phyloP scores from a whole-genome alignment of 1,139 yeast species.

The Meyerozyma smithsonii region DNA sequence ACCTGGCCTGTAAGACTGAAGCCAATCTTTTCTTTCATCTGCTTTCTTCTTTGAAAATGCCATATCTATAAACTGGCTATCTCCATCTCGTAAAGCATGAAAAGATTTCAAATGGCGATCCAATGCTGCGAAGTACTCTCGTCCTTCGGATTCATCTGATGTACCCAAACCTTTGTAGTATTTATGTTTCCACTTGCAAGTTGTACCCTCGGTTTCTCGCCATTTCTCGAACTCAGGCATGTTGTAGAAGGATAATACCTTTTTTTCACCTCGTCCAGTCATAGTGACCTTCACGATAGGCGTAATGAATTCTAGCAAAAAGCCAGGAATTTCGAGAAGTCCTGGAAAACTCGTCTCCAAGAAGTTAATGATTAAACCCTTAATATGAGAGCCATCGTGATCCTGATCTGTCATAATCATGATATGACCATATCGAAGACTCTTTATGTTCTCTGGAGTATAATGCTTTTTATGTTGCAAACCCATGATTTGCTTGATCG shows the following conservation, averaged over 20 bases:
- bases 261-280: constrained; percentile 52
- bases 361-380: constrained; percentile 91
- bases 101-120: constrained; percentile 85
- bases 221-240: constrained; percentile 96
- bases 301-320: constrained; percentile 88
- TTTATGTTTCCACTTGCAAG: constrained; percentile 84
- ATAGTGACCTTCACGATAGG: constrained; percentile 93
- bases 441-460: constrained; percentile 53
- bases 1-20: constrained; percentile 84
- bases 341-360: constrained; percentile 95
- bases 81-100: constrained; percentile 78
- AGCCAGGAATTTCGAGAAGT: constrained; percentile 83
- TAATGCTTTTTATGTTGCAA: constrained; percentile 88
- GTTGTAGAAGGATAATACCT: constrained; percentile 73
- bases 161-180: constrained; percentile 99
- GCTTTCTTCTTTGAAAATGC: constrained; percentile 96
- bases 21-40: constrained; percentile 97
- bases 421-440: constrained; percentile 88
- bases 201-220: constrained; percentile 80
- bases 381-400: constrained; percentile 98
- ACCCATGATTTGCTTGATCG: constrained; percentile 93
- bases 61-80: constrained; percentile 76
- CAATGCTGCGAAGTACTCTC: constrained; percentile 83
- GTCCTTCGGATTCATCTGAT: constrained; percentile 73
- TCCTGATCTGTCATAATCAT: constrained; percentile 99